Percentiles rank a stretch among this genome's conserved stretches.
These are phyloP conservation scores for Nicotiana tabacum DNA, from an alignment of 257 asterid species.

Conservation along the genomic window DNA sequence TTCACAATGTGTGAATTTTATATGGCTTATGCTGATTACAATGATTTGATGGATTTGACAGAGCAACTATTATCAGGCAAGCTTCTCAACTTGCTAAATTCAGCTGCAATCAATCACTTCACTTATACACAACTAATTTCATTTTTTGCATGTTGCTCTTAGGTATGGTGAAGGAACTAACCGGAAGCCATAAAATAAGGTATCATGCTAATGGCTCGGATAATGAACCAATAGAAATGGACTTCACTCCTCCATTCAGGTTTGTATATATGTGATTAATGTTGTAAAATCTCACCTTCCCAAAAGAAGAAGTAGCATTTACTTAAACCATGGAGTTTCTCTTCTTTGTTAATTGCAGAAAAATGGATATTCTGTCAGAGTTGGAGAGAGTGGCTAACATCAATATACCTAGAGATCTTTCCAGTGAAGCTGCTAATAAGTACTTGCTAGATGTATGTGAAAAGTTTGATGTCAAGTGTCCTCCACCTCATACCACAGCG, in stretches of 20 bases:
- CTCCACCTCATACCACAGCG: constrained; percentile 8
- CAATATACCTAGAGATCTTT: constrained; percentile 3
- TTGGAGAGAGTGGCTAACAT: not conserved
- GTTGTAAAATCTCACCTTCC: not conserved
- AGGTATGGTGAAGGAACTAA: constrained; percentile 10
- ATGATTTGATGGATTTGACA: not conserved
- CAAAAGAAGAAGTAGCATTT: not conserved
- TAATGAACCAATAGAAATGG: constrained; percentile 3
- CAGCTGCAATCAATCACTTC: not conserved
- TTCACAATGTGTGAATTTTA: constrained; percentile 10
- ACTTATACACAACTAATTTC: not conserved
- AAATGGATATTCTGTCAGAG: constrained; percentile 6
- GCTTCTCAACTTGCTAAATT: not conserved
- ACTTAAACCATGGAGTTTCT: not conserved
- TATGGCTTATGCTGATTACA: constrained; percentile 11
- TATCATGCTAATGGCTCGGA: constrained; percentile 8
- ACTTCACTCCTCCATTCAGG: constrained; percentile 16
- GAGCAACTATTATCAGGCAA: constrained; percentile 8
- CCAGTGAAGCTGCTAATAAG: not conserved
- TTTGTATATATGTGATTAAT: not conserved
- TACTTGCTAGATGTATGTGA: constrained; percentile 8
- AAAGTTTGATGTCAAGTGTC: constrained; percentile 6
- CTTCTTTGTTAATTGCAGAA: not conserved
- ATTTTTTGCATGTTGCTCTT: not conserved
- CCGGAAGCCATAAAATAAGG: not conserved